Evolutionary conservation across 2,329 filamentous ascomycete species (phyloP).

Genomic region (Colletotrichum incanum): DNA sequence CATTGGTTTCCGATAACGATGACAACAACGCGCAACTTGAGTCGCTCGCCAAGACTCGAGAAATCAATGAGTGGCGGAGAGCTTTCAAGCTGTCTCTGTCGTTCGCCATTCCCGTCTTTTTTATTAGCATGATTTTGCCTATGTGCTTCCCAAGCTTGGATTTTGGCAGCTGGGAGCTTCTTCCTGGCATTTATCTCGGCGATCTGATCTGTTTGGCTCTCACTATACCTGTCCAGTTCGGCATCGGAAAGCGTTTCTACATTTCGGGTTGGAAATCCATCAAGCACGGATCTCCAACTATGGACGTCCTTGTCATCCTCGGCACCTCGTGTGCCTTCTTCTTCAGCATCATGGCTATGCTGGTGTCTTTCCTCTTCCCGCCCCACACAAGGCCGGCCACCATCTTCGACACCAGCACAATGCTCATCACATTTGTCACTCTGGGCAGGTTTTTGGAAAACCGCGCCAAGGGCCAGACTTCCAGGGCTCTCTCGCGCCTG

Average conservation of each 20-base stretch:
- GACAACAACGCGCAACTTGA: conserved; percentile 98
- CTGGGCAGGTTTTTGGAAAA: conserved; percentile 95
- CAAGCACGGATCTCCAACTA: conserved; percentile 91
- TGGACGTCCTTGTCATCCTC: conserved; percentile 96
- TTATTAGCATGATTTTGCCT: conserved; percentile 94
- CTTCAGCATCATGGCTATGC: conserved; percentile 91
- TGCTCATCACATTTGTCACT: conserved; percentile 97
- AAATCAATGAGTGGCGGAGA: conserved; percentile 92
- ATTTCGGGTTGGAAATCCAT: conserved; percentile 93
- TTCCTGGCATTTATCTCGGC: conserved; percentile 88
- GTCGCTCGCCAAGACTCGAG: conserved; percentile 94
- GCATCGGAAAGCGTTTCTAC: conserved; percentile 95
- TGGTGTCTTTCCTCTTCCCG: conserved; percentile 81
- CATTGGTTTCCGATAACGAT: conserved; percentile 89
- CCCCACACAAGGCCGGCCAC: conserved; percentile 88
- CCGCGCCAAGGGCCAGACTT: conserved; percentile 94
- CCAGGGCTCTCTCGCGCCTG: conserved; percentile 89
- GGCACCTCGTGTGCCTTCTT: conserved; percentile 97
- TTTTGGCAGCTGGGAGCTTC: conserved; percentile 77
- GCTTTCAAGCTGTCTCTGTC: conserved; percentile 84
- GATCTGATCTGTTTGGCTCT: conserved; percentile 87
- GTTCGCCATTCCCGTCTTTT: conserved; percentile 91
- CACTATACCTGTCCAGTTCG: conserved; percentile 96
- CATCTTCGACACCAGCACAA: conserved; percentile 97
- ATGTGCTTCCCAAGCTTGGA: conserved; percentile 86